A percentile compares a stretch with the other conserved stretches of the same genome.
phyloP scores from a whole-genome alignment of 306 rosid genomes.

The Pueraria montana region DNA sequence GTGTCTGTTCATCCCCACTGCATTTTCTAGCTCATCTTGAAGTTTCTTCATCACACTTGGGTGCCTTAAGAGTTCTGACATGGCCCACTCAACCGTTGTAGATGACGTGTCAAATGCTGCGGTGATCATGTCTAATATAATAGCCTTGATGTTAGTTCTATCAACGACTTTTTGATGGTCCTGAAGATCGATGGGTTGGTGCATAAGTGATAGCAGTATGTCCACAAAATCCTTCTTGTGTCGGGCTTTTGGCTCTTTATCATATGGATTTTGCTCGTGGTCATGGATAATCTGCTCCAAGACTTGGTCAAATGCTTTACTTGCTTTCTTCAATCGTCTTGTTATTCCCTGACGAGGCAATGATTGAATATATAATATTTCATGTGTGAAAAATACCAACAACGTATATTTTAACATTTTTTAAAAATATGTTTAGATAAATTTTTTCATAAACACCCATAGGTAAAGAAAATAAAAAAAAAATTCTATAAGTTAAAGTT shows the following conservation, averaged over 20 bases:
- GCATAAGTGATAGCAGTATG: constrained; percentile 42
- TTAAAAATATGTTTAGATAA: no score
- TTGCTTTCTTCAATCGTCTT: neutral
- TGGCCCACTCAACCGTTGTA: constrained; percentile 8
- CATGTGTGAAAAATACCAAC: no score
- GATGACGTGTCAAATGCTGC: constrained; percentile 39
- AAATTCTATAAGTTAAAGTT: no score
- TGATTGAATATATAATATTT: neutral
- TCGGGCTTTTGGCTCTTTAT: neutral
- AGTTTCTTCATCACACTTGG: constrained; percentile 47
- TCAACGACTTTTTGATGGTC: neutral
- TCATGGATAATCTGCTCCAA: constrained; percentile 47
- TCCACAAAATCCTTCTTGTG: constrained; percentile 39
- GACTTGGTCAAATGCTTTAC: constrained; percentile 16
- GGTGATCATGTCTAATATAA: constrained; percentile 41
- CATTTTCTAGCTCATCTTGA: constrained; percentile 47
- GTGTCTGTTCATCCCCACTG: constrained; percentile 40
- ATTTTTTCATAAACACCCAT: no score
- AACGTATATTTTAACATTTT: no score
- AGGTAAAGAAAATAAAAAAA: no score
- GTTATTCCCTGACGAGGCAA: constrained; percentile 60
- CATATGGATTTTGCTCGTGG: neutral
- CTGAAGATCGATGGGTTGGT: neutral
- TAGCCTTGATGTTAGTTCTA: constrained; percentile 46
- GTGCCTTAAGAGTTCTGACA: constrained; percentile 53